Base-by-base conservation (phyloP, 306 rosid species). In the Vigna radiata region DNA sequence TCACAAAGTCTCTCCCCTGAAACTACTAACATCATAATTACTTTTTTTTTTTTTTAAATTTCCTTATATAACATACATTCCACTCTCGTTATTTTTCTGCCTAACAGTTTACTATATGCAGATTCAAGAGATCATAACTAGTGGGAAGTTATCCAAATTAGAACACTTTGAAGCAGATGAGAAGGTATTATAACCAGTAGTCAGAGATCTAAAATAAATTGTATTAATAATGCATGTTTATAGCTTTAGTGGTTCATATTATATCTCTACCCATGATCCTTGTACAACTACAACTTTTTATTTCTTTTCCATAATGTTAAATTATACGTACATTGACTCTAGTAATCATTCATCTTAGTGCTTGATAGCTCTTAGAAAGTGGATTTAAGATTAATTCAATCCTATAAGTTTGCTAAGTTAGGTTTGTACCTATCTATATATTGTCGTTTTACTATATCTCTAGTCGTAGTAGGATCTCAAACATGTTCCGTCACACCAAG, bases 91-190 rank as follows among this genome's bases (percentile, higher is more conserved):
- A 29, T 29, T 29, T 29, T 29, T 29, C 5, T 29, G 5, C 4
- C 33, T 29, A 29, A 29, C 33, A 29, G 33, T 29, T 77, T 76
- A 61, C 72, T 81, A 44, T 54, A 68, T 82, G 84, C 93, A 92
- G 98, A 88, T 95, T 84, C 97, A 95, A 80, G 98, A 92, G 93
- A 95, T 95, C 75, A 88, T 92, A 75, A 87, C 93, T 44, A 90
- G 90, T 36, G 97, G 96, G 70, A 95, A 90, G 84, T 79, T 95
- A 68, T 90, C 92, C 23, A 95, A 95, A 82, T 79, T 95, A 88
- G 96, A 92, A 76, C 92, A 92, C 86, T 95, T 92, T 50, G 93
- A 90, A 87, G 86, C 85, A 19, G 96, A 95, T 80, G 96, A 95
- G 79, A 95, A 95, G 96, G 97, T 94, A 89, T 73, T 81, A 5